A percentile compares a stretch with the other conserved stretches of the same genome.
Evolutionary conservation across 2,329 filamentous ascomycete species (phyloP).

Genomic region (Aspergillus sp.): DNA sequence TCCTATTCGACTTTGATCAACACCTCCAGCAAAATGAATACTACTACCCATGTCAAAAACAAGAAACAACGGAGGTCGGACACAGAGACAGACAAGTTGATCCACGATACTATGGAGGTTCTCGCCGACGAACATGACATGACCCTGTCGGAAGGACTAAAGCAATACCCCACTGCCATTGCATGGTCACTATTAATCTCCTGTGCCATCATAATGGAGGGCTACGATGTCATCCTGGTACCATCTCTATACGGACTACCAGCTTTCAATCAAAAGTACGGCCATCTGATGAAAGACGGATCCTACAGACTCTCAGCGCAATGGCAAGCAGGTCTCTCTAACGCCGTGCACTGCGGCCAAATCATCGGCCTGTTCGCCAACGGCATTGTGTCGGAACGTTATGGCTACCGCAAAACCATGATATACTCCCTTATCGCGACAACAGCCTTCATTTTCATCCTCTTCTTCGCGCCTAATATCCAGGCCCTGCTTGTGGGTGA

Average conservation of each 20-base stretch:
- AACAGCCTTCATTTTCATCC: constrained; percentile 1
- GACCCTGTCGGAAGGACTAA: constrained; percentile 26
- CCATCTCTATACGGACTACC: constrained; percentile 32
- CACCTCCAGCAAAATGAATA: too few relatives aligned
- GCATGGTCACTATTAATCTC: constrained; percentile 36
- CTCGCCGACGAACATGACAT: constrained; percentile 25
- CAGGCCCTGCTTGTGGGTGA: constrained; percentile 1
- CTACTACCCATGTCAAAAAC: neutral
- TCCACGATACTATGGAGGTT: neutral
- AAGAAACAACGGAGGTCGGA: neutral
- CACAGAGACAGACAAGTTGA: neutral
- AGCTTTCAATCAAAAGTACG: constrained; percentile 16
- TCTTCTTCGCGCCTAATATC: constrained; percentile 3
- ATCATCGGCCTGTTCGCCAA: constrained; percentile 19
- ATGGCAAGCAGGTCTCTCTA: constrained; percentile 36
- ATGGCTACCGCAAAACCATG: constrained; percentile 17
- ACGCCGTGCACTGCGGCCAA: constrained; percentile 33
- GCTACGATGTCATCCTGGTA: constrained; percentile 36
- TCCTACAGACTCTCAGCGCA: constrained; percentile 29
- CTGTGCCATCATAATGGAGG: constrained; percentile 39
- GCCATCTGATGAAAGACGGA: constrained; percentile 6
- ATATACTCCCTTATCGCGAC: constrained; percentile 2
- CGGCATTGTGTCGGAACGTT: constrained; percentile 16
- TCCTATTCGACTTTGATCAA: too few relatives aligned
- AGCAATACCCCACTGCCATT: constrained; percentile 29